These are phyloP conservation scores for Penicillium sp. DNA, from an alignment of 2,329 filamentous ascomycete species.

Conservation along the genomic window DNA sequence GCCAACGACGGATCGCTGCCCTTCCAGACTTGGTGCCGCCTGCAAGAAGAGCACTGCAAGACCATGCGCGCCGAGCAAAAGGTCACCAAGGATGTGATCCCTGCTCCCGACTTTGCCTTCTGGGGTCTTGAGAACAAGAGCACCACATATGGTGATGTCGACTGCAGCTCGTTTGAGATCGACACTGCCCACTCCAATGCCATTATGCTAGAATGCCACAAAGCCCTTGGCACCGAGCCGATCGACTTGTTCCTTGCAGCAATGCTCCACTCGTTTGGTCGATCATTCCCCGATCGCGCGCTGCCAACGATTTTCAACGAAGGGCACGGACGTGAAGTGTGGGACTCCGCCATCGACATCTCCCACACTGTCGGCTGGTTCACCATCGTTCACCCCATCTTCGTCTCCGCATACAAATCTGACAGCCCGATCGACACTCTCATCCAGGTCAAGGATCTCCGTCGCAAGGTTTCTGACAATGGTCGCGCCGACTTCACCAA, in stretches of 20 bases:
- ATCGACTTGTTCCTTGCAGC: slow-evolving; percentile 42
- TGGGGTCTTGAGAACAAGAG: slow-evolving; percentile 35
- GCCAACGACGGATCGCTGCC: slow-evolving; percentile 32
- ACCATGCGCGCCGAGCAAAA: slow-evolving; percentile 14
- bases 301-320: slow-evolving; percentile 51
- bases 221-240: slow-evolving; percentile 36
- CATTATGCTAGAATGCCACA: slow-evolving; percentile 36
- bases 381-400: slow-evolving; percentile 51
- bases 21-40: slow-evolving; percentile 40
- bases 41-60: slow-evolving; percentile 33
- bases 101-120: slow-evolving; percentile 36
- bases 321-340: slow-evolving; percentile 52
- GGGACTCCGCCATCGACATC: slow-evolving; percentile 49
- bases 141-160: slow-evolving; percentile 40
- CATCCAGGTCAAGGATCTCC: slow-evolving; percentile 41
- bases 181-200: slow-evolving; percentile 28
- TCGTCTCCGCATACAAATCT: slow-evolving; percentile 30
- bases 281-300: slow-evolving; percentile 44
- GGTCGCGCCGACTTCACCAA: slow-evolving; percentile 42
- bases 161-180: slow-evolving; percentile 37
- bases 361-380: slow-evolving; percentile 56
- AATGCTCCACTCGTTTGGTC: slow-evolving; percentile 47
- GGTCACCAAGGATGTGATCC: slow-evolving; percentile 18
- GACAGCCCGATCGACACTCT: slow-evolving; percentile 35
- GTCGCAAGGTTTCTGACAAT: slow-evolving; percentile 39